Evolutionary conservation across 768 basidiomycete species (phyloP).

Genomic region (Trametes coccinea): DNA sequence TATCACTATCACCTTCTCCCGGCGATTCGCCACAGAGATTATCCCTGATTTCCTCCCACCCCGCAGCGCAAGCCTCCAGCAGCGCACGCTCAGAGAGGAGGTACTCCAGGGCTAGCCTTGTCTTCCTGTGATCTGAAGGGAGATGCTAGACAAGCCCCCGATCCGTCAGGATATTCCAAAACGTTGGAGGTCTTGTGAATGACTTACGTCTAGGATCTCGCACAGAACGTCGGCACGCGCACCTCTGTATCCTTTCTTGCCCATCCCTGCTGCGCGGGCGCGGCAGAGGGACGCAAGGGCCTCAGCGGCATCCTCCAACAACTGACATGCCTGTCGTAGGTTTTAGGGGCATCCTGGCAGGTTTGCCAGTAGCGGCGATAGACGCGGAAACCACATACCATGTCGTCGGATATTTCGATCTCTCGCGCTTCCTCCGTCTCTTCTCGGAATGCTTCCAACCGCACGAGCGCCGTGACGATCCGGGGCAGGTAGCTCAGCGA

Average conservation of each 20-base stretch:
- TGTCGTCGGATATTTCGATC: constrained; percentile 1
- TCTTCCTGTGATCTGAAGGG: constrained; percentile 12
- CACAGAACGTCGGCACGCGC: constrained; percentile 5
- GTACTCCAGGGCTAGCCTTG: constrained; percentile 23
- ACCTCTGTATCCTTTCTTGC: constrained; percentile 14
- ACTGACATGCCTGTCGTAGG: neutral
- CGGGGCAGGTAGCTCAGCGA: neutral
- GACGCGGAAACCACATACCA: neutral
- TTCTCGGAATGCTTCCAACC: neutral
- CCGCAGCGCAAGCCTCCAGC: constrained; percentile 25
- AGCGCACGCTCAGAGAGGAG: constrained; percentile 30
- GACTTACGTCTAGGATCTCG: constrained; percentile 20
- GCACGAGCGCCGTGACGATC: neutral
- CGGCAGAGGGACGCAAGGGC: constrained; percentile 6
- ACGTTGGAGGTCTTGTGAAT: neutral
- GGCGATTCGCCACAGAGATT: neutral
- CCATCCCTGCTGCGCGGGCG: constrained; percentile 9
- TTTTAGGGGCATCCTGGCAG: too few relatives aligned
- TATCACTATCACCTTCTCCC: neutral
- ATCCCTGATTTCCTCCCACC: constrained; percentile 24
- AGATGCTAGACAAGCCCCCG: constrained; percentile 14
- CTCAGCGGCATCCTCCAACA: neutral
- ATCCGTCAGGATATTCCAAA: neutral
- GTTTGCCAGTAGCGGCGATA: neutral
- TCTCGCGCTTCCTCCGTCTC: neutral